phyloP scores from a whole-genome alignment of 768 basidiomycete species.

The Tulasnella sp. region DNA sequence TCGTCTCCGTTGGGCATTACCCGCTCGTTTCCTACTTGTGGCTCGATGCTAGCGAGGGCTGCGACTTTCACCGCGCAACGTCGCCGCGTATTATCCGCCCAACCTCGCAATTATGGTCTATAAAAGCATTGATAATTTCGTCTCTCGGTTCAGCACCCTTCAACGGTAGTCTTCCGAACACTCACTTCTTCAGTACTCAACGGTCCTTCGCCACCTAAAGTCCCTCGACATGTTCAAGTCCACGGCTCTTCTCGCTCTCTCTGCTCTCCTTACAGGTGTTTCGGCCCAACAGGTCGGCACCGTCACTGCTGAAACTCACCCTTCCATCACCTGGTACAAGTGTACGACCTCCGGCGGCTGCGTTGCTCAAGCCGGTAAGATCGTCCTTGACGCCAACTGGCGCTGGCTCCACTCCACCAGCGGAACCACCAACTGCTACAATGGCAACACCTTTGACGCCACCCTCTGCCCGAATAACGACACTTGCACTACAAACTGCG shows the following conservation, averaged over 20 bases:
- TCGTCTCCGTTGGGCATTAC: background rate
- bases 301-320: constrained; percentile 42
- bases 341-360: constrained; percentile 36
- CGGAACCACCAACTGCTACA: constrained; percentile 40
- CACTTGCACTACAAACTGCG: constrained; percentile 41
- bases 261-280: constrained; percentile 15
- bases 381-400: constrained; percentile 23
- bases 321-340: constrained; percentile 39
- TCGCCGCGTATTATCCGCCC: background rate
- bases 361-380: constrained; percentile 2
- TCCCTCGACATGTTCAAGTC: background rate
- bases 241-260: constrained; percentile 13
- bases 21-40: background rate
- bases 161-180: background rate
- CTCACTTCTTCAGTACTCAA: background rate
- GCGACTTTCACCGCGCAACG: background rate
- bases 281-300: constrained; percentile 44
- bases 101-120: background rate
- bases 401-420: constrained; percentile 32
- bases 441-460: constrained; percentile 50
- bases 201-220: background rate
- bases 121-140: background rate
- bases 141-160: background rate
- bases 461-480: constrained; percentile 28
- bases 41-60: background rate